phyloP scores from a whole-genome alignment of 2,329 filamentous ascomycete genomes.

The Chaetomiaceae sp. region DNA sequence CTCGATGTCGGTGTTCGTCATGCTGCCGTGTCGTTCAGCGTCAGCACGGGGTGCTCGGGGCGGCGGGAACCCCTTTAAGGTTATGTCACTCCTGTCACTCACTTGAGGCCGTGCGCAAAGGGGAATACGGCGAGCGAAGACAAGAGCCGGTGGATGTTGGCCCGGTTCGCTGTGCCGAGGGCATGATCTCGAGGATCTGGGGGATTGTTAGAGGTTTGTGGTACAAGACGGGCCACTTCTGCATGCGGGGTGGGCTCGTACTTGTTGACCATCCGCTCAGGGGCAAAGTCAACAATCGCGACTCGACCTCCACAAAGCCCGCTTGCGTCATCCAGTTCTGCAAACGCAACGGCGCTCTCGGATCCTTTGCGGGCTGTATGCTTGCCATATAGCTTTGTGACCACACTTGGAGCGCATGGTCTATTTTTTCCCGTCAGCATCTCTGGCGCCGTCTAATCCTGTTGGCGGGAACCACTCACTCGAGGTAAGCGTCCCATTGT shows the following conservation, averaged over 20 bases:
- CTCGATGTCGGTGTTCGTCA: slow-evolving; percentile 54
- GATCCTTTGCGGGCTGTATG: slow-evolving; percentile 60
- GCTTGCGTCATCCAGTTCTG: slow-evolving; percentile 53
- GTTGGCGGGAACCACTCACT: slow-evolving; percentile 35
- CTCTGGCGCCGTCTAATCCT: too few relatives aligned
- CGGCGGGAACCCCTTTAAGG: too few relatives aligned
- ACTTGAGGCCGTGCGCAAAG: slow-evolving; percentile 48
- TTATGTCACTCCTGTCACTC: too few relatives aligned
- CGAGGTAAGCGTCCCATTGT: slow-evolving; percentile 71
- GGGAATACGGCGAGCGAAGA: slow-evolving; percentile 53
- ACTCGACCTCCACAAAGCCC: slow-evolving; percentile 65
- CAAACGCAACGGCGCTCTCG: slow-evolving; percentile 58
- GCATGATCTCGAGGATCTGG: slow-evolving; percentile 46
- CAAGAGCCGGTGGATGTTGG: slow-evolving; percentile 51
- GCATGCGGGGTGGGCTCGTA: slow-evolving; percentile 36
- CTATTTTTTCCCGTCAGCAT: slow-evolving; percentile 31
- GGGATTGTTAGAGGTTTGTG: slow-evolving; percentile 12
- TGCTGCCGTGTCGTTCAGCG: slow-evolving; percentile 36
- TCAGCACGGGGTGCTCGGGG: background rate
- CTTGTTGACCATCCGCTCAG: slow-evolving; percentile 66
- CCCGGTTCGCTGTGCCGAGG: slow-evolving; percentile 50
- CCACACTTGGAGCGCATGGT: slow-evolving; percentile 63
- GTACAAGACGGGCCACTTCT: background rate
- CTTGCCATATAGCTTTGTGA: slow-evolving; percentile 59
- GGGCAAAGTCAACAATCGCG: slow-evolving; percentile 59